Conservation (phyloP, 208 protist genomes). For the Trichomonas gallinae region DNA sequence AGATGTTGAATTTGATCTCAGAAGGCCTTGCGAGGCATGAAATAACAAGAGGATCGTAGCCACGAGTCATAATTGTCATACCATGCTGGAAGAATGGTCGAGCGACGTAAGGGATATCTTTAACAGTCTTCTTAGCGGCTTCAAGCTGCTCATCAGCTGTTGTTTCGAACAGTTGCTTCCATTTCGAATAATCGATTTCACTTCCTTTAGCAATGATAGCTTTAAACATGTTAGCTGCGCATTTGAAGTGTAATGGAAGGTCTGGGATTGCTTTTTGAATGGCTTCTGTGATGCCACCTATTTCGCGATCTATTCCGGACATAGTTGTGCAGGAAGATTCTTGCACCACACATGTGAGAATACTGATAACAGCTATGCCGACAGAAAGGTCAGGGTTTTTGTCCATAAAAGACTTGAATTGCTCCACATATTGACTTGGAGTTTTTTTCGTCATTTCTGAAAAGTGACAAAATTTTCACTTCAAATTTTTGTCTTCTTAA, state of each 20-base stretch:
- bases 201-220: background rate
- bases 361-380: background rate
- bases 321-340: background rate
- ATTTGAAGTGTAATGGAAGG: background rate
- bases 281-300: background rate
- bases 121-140: background rate
- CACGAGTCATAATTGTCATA: background rate
- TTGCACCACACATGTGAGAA: background rate
- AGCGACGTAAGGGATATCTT: background rate
- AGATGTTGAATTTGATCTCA: background rate
- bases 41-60: background rate
- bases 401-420: background rate
- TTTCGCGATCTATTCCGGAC: background rate
- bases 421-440: background rate
- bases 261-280: background rate
- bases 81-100: background rate
- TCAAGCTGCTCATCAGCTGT: background rate
- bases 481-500: no score
- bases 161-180: background rate
- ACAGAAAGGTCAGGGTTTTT: background rate
- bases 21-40: background rate
- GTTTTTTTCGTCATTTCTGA: no score
- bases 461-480: no score
- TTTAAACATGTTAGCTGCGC: background rate
- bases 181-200: background rate